These are phyloP conservation scores for Gentiana dahurica DNA, from an alignment of 257 asterid species.

Conservation along the genomic window DNA sequence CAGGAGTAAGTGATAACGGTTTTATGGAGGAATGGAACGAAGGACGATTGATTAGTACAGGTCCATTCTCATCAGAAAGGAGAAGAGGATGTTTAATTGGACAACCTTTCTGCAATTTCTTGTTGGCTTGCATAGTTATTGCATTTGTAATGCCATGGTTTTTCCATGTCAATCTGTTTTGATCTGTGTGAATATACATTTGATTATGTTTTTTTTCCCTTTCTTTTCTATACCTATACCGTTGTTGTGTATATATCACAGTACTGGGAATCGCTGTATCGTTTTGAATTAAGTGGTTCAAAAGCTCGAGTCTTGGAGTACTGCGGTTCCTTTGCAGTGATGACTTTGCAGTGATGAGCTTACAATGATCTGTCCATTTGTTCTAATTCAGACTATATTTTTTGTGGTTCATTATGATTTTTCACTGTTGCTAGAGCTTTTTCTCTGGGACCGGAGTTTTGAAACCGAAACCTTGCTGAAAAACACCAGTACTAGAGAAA, in stretches of 20 bases:
- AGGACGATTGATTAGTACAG: conserved; percentile 9
- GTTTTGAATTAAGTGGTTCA: background rate
- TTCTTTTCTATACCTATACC: background rate
- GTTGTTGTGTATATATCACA: background rate
- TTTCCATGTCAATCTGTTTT: conserved; percentile 58
- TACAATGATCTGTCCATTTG: too few species aligned
- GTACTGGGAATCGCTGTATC: background rate
- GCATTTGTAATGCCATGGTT: conserved; percentile 80
- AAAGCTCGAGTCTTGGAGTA: background rate
- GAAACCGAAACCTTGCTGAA: too few species aligned
- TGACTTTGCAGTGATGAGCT: too few species aligned
- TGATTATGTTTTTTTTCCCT: background rate
- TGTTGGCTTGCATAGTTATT: conserved; percentile 66
- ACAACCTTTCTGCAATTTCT: conserved; percentile 60
- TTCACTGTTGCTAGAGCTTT: too few species aligned
- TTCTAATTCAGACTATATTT: too few species aligned
- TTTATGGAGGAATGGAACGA: conserved; percentile 77
- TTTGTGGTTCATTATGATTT: too few species aligned
- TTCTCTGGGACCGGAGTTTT: too few species aligned
- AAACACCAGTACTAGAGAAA: too few species aligned
- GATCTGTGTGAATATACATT: background rate
- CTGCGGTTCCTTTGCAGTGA: too few species aligned
- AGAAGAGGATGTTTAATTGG: conserved; percentile 47
- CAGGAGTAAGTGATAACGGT: conserved; percentile 29
- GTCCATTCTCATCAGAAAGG: conserved; percentile 11